Percentiles rank a stretch among this genome's conserved stretches.
These are phyloP conservation scores for Mortierella antarctica DNA, from an alignment of 192 early-diverging fungal species.

Conservation along the genomic window DNA sequence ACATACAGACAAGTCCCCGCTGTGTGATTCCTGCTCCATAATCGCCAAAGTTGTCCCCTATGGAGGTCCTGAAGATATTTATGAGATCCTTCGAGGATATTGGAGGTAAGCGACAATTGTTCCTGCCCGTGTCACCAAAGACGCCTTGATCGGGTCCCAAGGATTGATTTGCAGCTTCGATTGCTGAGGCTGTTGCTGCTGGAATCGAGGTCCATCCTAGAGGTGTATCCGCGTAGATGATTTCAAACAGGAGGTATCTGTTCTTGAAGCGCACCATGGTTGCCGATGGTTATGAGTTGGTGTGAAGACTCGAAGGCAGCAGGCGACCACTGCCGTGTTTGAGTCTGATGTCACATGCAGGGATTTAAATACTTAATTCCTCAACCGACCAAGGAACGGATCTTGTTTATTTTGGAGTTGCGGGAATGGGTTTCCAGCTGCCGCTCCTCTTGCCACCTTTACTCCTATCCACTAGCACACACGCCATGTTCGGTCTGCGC, in stretches of 20 bases:
- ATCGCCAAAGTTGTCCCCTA: slow-evolving; percentile 61
- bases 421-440: no score
- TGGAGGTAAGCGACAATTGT: slow-evolving; percentile 39
- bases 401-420: no score
- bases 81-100: slow-evolving; percentile 46
- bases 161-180: slow-evolving; percentile 1
- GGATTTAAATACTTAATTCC: not conserved
- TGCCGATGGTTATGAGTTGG: not conserved
- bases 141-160: slow-evolving; percentile 16
- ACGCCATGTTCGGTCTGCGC: slow-evolving; percentile 49
- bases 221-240: slow-evolving; percentile 50
- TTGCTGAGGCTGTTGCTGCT: slow-evolving; percentile 1
- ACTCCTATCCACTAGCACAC: not conserved
- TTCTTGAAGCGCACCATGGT: slow-evolving; percentile 66
- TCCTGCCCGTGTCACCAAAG: slow-evolving; percentile 49
- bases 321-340: not conserved
- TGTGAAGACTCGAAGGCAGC: not conserved
- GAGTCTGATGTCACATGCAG: not conserved
- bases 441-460: not conserved
- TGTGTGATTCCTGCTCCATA: slow-evolving; percentile 53
- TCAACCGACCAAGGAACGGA: not conserved
- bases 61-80: slow-evolving; percentile 49
- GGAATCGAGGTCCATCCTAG: slow-evolving; percentile 35
- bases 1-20: slow-evolving; percentile 50
- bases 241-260: slow-evolving; percentile 61